Evolutionary conservation across 1,284 basidiomycete species (phyloP).

Genomic region (Rugosomyces carneus): DNA sequence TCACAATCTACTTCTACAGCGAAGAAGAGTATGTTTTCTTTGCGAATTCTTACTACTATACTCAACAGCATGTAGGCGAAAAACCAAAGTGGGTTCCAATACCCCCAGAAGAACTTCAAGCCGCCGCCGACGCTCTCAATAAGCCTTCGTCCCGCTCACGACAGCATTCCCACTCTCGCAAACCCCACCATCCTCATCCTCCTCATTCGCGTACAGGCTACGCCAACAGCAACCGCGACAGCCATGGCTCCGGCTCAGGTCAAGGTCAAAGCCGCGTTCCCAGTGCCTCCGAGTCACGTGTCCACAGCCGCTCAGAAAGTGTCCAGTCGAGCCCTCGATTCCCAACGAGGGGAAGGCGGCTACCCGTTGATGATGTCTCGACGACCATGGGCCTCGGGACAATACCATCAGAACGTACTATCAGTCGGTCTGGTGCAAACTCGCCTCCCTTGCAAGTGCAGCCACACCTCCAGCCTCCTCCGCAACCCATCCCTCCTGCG

Average conservation of each 20-base stretch:
- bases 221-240: conserved; percentile 13
- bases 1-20: conserved; percentile 2
- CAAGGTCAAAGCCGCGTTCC: conserved; percentile 20
- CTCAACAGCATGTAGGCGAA: conserved; percentile 41
- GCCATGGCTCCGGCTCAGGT: conserved; percentile 18
- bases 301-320: conserved; percentile 26
- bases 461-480: conserved; percentile 1
- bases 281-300: conserved; percentile 23
- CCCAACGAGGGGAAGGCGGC: conserved; percentile 18
- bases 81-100: conserved; percentile 58
- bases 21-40: conserved; percentile 42
- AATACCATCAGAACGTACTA: neutral
- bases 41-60: too few species aligned
- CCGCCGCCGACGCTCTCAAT: conserved; percentile 40
- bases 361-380: conserved; percentile 22
- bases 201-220: conserved; percentile 4
- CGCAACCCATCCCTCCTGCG: conserved; percentile 1
- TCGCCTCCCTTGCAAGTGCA: conserved; percentile 3
- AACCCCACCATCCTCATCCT: conserved; percentile 12
- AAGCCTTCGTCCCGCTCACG: conserved; percentile 11
- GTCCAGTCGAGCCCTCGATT: conserved; percentile 26
- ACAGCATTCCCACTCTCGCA: conserved; percentile 17
- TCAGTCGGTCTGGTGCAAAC: neutral
- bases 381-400: neutral
- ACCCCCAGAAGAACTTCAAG: conserved; percentile 50